Percentiles rank a stretch among this genome's conserved stretches.
Evolutionary conservation across 2,329 filamentous ascomycete species (phyloP).

Genomic region (Calcarisporium arbuscula): DNA sequence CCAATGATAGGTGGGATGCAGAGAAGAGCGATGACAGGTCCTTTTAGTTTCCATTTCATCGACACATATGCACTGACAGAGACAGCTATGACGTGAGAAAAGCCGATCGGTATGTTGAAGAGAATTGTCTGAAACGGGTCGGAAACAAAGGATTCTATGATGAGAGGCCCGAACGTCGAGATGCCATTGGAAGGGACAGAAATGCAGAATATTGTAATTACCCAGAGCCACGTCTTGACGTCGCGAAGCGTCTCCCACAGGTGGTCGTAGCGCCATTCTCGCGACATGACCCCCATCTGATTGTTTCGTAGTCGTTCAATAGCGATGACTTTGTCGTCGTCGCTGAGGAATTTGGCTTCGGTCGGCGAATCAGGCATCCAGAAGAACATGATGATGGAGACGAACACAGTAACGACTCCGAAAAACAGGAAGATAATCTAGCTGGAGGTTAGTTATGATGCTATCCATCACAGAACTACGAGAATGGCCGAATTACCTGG

Average conservation of each 20-base stretch:
- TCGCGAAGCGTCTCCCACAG: conserved; percentile 48
- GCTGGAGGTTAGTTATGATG: not conserved
- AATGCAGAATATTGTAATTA: conserved; percentile 47
- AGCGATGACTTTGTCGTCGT: conserved; percentile 45
- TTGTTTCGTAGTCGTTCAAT: conserved; percentile 49
- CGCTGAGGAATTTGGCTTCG: conserved; percentile 43
- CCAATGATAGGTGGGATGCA: conserved; percentile 53
- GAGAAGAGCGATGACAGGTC: conserved; percentile 46
- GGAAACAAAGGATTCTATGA: conserved; percentile 54
- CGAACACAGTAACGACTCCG: conserved; percentile 42
- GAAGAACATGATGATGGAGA: conserved; percentile 37
- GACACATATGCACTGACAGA: conserved; percentile 50
- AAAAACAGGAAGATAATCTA: conserved; percentile 50
- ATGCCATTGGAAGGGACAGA: conserved; percentile 52
- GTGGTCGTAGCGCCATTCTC: conserved; percentile 45
- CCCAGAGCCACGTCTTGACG: conserved; percentile 56
- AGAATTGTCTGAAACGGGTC: conserved; percentile 50
- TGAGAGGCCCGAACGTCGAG: conserved; percentile 52
- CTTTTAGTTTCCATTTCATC: conserved; percentile 49
- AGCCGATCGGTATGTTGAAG: conserved; percentile 55
- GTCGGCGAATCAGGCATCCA: conserved; percentile 45
- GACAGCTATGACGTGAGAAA: conserved; percentile 53
- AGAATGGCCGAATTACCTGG: conserved; percentile 28
- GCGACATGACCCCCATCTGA: conserved; percentile 47
- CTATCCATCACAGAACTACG: not conserved